Evolutionary conservation across 495 filamentous ascomycete genomes (phyloP), one percentile per base, ranked within the genome.

Genomic region (Lasiosphaeria ovina): DNA sequence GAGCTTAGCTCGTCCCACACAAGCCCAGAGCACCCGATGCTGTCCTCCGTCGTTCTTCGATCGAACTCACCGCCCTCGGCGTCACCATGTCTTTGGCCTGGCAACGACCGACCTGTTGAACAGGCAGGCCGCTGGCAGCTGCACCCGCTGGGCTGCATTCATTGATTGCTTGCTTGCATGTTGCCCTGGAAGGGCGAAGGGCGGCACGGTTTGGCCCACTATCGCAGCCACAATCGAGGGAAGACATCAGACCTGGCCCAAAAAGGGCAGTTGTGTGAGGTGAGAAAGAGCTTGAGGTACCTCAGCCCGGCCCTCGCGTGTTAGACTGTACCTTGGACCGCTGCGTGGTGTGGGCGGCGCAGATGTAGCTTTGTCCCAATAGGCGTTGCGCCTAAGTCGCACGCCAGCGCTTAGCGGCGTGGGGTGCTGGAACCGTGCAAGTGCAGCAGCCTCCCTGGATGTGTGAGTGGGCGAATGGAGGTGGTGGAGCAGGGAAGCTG

Each of bases 401-500:
- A 36, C 54, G 35, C 60, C 60, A 62, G 60, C 61, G 61, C 61
- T 59, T 63, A 55, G 52, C 47, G 34, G 54, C 31, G 24, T 24
- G 17, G n/a, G 54, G 36, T 24, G 36, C 12, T 47, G 45, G 51
- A 31, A 50, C 35, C 40, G 38, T n/a, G 35, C 24, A 24, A 24
- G 24, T 24, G 12, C 45, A 3, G 32, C 9, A n/a, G 0, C 16
- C 36, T 2, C 14, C 31, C 11, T 31, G 35, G 10, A 16, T 11
- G 34, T 16, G 36, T 6, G 14, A n/a, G 24, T 53, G 16, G 32
- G 51, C 53, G 12, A n/a, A 11, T 11, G 44, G 44, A 14, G 44
- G 11, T 11, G 12, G 44, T n/a, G 44, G n/a, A 51, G 32, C 62
- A 63, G 62, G 62, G 62, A 60, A 63, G 67, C 35, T 51, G 67